A percentile compares a stretch with the other conserved stretches of the same genome.
Conservation (phyloP, 1,139 yeast species). For the Pichia sp. region DNA sequence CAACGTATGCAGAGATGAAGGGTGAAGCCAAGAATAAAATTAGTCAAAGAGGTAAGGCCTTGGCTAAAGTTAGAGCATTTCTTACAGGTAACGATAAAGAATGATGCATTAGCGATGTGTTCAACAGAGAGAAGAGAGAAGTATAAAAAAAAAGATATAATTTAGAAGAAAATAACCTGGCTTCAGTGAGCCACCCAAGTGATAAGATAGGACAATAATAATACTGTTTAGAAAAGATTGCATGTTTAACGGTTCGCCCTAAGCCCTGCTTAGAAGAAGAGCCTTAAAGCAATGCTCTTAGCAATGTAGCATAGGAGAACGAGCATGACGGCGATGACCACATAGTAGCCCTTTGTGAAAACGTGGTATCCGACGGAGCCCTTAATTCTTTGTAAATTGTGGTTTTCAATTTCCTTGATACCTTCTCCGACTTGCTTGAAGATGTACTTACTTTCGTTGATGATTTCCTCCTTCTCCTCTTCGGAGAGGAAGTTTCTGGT, state of each 20-base stretch:
- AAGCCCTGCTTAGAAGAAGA: not conserved
- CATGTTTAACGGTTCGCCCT: too few species aligned
- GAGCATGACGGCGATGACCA: slow-evolving; percentile 24
- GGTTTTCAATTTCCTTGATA: slow-evolving; percentile 57
- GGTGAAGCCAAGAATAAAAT: slow-evolving; percentile 67
- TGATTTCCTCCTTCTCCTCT: slow-evolving; percentile 60
- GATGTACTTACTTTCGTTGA: slow-evolving; percentile 60
- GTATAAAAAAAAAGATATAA: not conserved
- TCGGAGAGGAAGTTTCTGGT: slow-evolving; percentile 66
- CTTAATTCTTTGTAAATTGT: slow-evolving; percentile 51
- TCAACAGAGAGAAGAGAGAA: not conserved
- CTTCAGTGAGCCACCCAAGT: too few species aligned
- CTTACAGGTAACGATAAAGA: too few species aligned
- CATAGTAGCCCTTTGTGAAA: slow-evolving; percentile 42
- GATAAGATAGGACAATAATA: not conserved
- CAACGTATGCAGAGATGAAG: slow-evolving; percentile 92
- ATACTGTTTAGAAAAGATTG: not conserved
- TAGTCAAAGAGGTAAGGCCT: slow-evolving; percentile 82
- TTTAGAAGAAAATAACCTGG: too few species aligned
- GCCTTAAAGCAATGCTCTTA: slow-evolving; percentile 11
- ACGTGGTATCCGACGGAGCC: slow-evolving; percentile 51
- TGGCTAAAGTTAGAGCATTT: slow-evolving; percentile 59
- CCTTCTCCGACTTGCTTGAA: slow-evolving; percentile 57
- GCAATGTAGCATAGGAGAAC: slow-evolving; percentile 19
- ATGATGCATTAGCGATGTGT: too few species aligned